Conservation (phyloP, 2,329 filamentous ascomycete genomes). For the Aspergillus clavatus region DNA sequence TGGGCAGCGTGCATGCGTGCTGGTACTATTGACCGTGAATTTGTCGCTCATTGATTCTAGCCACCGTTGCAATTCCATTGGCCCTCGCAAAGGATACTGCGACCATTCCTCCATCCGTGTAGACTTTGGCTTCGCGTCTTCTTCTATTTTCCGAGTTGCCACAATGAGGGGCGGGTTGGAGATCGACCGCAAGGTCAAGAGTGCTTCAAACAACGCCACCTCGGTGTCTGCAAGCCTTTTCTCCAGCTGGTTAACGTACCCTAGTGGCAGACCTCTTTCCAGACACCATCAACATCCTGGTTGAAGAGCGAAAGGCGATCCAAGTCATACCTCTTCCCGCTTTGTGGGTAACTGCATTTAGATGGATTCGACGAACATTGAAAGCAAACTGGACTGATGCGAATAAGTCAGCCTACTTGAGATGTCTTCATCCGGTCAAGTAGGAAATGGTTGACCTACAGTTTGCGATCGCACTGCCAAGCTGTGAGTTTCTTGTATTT, state of each 20-base stretch:
- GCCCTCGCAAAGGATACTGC: not conserved
- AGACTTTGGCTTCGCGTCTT: not conserved
- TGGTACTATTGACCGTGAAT: not conserved
- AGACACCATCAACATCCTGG: not conserved
- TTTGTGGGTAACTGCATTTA: slow-evolving; percentile 16
- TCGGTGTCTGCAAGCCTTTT: slow-evolving; percentile 32
- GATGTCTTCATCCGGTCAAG: not conserved
- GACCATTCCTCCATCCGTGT: slow-evolving; percentile 5
- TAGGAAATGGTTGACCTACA: slow-evolving; percentile 5
- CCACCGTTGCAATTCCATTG: slow-evolving; percentile 5
- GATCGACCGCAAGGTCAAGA: slow-evolving; percentile 8
- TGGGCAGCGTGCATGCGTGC: not conserved
- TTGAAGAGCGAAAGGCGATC: not conserved
- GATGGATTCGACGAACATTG: slow-evolving; percentile 11
- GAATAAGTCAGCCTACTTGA: not conserved
- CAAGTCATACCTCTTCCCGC: slow-evolving; percentile 14
- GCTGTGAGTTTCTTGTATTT: not conserved
- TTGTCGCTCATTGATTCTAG: not conserved
- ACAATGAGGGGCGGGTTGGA: not conserved
- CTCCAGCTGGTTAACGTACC: slow-evolving; percentile 40
- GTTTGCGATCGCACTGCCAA: slow-evolving; percentile 14
- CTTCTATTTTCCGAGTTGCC: not conserved
- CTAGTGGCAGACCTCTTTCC: slow-evolving; percentile 21
- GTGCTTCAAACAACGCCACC: slow-evolving; percentile 20
- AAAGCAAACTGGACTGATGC: slow-evolving; percentile 11